Conservation (phyloP, 495 filamentous ascomycete species). For the Talaromyces liani region DNA sequence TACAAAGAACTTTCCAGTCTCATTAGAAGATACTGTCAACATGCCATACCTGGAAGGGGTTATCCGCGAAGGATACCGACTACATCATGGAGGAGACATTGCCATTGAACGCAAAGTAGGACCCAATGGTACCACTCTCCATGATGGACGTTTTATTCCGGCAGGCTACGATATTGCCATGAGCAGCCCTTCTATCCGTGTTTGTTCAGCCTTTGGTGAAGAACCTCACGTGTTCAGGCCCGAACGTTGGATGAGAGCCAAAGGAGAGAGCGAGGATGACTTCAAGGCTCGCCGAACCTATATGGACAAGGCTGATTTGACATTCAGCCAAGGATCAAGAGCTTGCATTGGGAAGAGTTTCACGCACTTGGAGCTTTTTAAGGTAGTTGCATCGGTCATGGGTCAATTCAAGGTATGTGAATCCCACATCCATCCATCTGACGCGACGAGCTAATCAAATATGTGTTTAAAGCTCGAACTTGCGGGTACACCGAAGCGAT, state of each 20-base stretch:
- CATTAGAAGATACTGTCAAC: neutral
- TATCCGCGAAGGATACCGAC: constrained; percentile 54
- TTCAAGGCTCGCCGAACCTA: constrained; percentile 37
- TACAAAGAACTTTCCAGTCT: constrained; percentile 31
- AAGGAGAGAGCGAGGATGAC: constrained; percentile 32
- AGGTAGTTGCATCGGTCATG: constrained; percentile 33
- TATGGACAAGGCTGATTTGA: constrained; percentile 26
- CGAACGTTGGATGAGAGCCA: constrained; percentile 56
- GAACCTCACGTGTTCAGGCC: constrained; percentile 57
- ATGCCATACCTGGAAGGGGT: constrained; percentile 49
- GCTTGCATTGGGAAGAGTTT: constrained; percentile 50
- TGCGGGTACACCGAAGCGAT: neutral
- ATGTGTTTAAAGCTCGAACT: neutral
- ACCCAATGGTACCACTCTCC: constrained; percentile 43
- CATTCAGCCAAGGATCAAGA: constrained; percentile 47
- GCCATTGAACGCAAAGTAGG: constrained; percentile 44
- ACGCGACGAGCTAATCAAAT: neutral
- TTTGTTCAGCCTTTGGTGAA: constrained; percentile 49
- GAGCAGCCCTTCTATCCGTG: constrained; percentile 45
- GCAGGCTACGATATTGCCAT: constrained; percentile 34
- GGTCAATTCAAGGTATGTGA: constrained; percentile 2
- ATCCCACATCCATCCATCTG: neutral
- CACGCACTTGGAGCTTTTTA: constrained; percentile 49
- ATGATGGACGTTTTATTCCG: constrained; percentile 45
- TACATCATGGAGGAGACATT: constrained; percentile 48